Evolutionary conservation across 2,329 filamentous ascomycete genomes (phyloP).

Genomic region (Trichoderma breve): DNA sequence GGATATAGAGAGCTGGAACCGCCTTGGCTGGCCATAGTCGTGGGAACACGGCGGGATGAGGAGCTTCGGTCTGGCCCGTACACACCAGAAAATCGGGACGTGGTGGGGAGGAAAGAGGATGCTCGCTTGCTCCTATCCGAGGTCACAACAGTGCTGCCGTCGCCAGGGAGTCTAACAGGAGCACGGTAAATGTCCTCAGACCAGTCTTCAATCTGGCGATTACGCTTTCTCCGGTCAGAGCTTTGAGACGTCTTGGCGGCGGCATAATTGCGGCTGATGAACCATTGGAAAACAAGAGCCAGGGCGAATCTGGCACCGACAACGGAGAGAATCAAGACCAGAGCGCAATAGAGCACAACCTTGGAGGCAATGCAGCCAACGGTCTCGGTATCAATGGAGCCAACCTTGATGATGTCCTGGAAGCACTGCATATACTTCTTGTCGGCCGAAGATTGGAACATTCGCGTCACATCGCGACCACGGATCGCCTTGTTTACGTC

Average conservation of each 20-base stretch:
- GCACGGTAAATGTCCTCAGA: slow-evolving; percentile 95
- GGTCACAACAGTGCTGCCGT: slow-evolving; percentile 62
- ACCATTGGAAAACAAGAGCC: slow-evolving; percentile 93
- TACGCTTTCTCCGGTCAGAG: slow-evolving; percentile 76
- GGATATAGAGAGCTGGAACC: slow-evolving; percentile 70
- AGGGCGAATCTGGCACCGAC: slow-evolving; percentile 84
- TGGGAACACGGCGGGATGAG: slow-evolving; percentile 60
- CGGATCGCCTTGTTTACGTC: slow-evolving; percentile 61
- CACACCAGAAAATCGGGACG: slow-evolving; percentile 89
- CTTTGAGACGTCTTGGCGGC: slow-evolving; percentile 82
- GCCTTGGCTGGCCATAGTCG: slow-evolving; percentile 92
- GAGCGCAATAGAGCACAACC: slow-evolving; percentile 90
- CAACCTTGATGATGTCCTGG: slow-evolving; percentile 91
- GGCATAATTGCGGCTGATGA: slow-evolving; percentile 81
- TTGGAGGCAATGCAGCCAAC: slow-evolving; percentile 97
- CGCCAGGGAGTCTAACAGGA: slow-evolving; percentile 74
- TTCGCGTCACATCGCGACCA: slow-evolving; percentile 84
- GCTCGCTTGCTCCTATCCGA: slow-evolving; percentile 78
- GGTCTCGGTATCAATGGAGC: slow-evolving; percentile 90
- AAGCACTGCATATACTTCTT: slow-evolving; percentile 85
- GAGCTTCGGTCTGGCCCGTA: slow-evolving; percentile 69
- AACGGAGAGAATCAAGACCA: slow-evolving; percentile 88
- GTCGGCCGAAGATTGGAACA: slow-evolving; percentile 75
- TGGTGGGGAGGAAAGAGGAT: slow-evolving; percentile 85
- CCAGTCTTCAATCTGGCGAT: slow-evolving; percentile 97